Evolutionary conservation across 345 rosid genomes (phyloP).

Genomic region (Eucalyptus guilfoylei): DNA sequence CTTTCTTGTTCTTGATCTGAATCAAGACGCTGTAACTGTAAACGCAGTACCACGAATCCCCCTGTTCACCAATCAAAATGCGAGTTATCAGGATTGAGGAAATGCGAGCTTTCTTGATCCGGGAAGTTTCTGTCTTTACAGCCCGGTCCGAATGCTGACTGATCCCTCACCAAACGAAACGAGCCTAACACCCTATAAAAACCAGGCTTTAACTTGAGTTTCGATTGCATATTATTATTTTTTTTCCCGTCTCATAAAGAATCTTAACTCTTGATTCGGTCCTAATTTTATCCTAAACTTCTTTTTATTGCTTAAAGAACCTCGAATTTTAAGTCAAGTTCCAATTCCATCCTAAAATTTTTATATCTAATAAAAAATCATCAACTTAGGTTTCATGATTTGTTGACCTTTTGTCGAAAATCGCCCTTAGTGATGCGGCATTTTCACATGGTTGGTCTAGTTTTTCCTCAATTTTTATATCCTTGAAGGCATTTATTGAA

Average conservation of each 20-base stretch:
- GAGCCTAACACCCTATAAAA: not conserved
- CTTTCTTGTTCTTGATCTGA: not conserved
- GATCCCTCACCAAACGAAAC: not conserved
- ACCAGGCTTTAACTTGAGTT: too few relatives aligned
- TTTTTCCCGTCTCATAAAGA: not conserved
- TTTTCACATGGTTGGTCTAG: rapidly evolving
- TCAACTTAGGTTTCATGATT: too few relatives aligned
- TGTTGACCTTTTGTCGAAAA: rapidly evolving
- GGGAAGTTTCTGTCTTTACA: not conserved
- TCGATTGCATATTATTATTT: too few relatives aligned
- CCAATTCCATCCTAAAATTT: too few relatives aligned
- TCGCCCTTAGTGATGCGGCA: rapidly evolving
- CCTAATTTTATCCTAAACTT: too few relatives aligned
- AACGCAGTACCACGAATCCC: not conserved
- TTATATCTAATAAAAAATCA: not conserved
- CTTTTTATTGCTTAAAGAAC: too few relatives aligned
- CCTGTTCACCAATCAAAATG: not conserved
- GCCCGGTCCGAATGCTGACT: not conserved
- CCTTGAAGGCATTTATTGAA: not conserved
- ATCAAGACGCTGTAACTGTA: not conserved
- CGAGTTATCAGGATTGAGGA: not conserved
- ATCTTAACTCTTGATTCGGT: too few relatives aligned
- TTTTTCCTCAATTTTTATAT: not conserved
- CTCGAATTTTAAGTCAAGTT: too few relatives aligned
- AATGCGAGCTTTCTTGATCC: not conserved